Conservation (phyloP, 306 rosid genomes). For the Medicago arabica region DNA sequence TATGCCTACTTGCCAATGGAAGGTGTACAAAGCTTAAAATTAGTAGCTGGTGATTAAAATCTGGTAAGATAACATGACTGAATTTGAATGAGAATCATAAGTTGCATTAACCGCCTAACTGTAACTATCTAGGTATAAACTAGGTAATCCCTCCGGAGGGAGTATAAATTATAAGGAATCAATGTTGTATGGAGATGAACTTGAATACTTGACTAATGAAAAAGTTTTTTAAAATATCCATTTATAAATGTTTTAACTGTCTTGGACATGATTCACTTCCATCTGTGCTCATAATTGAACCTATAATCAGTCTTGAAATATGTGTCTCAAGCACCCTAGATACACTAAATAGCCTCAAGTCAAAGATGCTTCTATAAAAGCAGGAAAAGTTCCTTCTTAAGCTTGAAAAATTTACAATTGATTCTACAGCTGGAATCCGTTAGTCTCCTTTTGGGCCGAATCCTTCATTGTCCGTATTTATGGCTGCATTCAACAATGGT, state of each 20-base stretch:
- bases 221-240: no score
- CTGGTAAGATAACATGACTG: no score
- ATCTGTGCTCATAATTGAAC: background rate
- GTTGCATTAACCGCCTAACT: no score
- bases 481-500: background rate
- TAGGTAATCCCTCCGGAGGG: no score
- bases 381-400: background rate
- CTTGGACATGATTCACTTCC: background rate
- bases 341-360: background rate
- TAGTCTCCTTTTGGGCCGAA: background rate
- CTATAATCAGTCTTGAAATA: background rate
- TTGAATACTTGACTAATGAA: no score
- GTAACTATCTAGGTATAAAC: no score
- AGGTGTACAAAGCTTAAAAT: background rate
- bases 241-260: background rate
- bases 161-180: no score
- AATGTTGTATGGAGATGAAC: background rate
- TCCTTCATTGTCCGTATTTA: background rate
- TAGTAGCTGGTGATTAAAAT: background rate
- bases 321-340: background rate
- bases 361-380: background rate
- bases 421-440: background rate
- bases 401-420: background rate
- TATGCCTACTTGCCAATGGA: background rate
- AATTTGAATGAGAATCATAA: no score